These are phyloP conservation scores for Rhizophagus clarus DNA, from an alignment of 192 early-diverging fungal genomes.

Conservation along the genomic window DNA sequence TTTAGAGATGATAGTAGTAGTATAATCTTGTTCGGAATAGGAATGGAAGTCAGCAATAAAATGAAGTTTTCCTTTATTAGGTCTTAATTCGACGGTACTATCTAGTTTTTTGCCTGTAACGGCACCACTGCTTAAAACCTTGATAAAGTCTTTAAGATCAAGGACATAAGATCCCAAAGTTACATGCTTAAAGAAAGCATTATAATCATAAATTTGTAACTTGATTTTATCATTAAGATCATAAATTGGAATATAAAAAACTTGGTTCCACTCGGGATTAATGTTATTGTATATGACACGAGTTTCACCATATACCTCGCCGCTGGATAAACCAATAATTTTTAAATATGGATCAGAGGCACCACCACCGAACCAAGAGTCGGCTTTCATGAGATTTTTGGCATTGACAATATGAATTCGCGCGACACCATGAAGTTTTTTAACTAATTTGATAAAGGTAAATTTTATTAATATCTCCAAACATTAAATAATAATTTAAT, in stretches of 20 bases:
- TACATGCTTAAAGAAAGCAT: conserved; percentile 76
- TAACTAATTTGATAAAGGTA: neutral
- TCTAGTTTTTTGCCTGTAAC: conserved; percentile 17
- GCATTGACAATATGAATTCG: conserved; percentile 75
- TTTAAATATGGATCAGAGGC: conserved; percentile 92
- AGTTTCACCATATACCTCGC: conserved; percentile 70
- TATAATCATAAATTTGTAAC: conserved; percentile 80
- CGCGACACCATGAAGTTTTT: conserved; percentile 68
- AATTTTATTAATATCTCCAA: neutral
- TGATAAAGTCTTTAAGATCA: conserved; percentile 57
- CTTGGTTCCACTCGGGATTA: conserved; percentile 91
- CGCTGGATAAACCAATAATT: conserved; percentile 50
- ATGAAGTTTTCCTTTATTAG: conserved; percentile 60
- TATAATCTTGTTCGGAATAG: conserved; percentile 28
- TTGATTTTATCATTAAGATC: conserved; percentile 64
- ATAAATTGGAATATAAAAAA: conserved; percentile 82
- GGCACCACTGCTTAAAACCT: conserved; percentile 44
- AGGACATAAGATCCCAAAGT: conserved; percentile 67
- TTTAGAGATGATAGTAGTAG: neutral
- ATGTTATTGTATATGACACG: conserved; percentile 79
- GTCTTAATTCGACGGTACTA: conserved; percentile 31
- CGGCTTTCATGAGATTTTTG: conserved; percentile 76
- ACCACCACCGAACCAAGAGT: conserved; percentile 54
- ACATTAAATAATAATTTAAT: neutral
- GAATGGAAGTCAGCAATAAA: conserved; percentile 63